These are phyloP conservation scores for Pichia occidentalis DNA, from an alignment of 805 yeast species.

Conservation along the genomic window DNA sequence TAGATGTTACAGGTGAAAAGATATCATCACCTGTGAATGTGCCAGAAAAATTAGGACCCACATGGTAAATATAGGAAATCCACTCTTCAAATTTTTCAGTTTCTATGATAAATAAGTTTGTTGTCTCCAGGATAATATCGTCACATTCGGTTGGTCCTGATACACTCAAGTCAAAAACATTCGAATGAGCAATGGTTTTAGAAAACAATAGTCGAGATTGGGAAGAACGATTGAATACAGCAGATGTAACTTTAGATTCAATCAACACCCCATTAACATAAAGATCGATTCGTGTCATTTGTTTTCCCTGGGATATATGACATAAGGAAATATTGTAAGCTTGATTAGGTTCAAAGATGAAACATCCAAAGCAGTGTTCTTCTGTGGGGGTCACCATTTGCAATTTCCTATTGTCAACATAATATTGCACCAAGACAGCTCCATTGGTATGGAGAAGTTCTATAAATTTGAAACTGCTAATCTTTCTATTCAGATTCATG, in stretches of 20 bases:
- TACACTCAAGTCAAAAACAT: conserved; percentile 8
- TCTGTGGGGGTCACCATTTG: conserved; percentile 12
- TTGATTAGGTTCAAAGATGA: conserved; percentile 21
- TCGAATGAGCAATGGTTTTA: no score
- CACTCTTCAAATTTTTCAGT: conserved; percentile 40
- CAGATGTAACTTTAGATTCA: conserved; percentile 21
- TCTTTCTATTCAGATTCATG: neutral
- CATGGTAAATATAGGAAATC: conserved; percentile 40
- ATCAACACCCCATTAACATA: conserved; percentile 45
- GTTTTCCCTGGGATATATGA: conserved; percentile 19
- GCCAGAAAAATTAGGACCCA: conserved; percentile 48
- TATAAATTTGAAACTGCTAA: neutral
- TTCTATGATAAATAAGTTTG: conserved; percentile 36
- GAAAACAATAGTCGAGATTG: conserved; percentile 1
- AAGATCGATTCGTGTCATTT: conserved; percentile 35
- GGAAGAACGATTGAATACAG: conserved; percentile 9
- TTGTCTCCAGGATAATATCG: conserved; percentile 21
- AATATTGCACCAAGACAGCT: conserved; percentile 1
- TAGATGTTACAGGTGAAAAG: conserved; percentile 25
- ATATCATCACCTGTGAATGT: conserved; percentile 35
- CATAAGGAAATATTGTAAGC: conserved; percentile 25
- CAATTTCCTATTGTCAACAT: conserved; percentile 14
- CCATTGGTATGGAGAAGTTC: neutral
- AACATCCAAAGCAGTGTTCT: conserved; percentile 23
- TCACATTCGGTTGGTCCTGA: conserved; percentile 23